Evolutionary conservation across 225 moss, liverwort and hornwort genomes (phyloP).

Genomic region (Sphagnum tenellum): DNA sequence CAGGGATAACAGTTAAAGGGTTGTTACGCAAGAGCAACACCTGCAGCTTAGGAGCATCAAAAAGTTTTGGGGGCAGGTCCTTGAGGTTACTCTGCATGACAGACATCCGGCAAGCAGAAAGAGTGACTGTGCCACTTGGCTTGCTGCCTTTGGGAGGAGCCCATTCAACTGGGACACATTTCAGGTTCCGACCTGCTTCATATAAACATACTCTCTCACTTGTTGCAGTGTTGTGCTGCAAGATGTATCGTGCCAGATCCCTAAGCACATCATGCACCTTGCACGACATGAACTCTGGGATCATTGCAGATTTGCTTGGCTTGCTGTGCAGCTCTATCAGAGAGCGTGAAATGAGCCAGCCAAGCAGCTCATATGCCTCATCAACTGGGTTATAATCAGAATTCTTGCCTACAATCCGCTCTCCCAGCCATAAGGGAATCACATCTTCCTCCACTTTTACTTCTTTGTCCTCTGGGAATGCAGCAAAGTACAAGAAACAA

Average conservation of each 20-base stretch:
- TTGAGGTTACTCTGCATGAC: slow-evolving; percentile 14
- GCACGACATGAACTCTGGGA: slow-evolving; percentile 1
- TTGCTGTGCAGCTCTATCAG: slow-evolving; percentile 17
- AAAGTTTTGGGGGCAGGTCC: slow-evolving; percentile 1
- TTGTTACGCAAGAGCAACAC: slow-evolving; percentile 1
- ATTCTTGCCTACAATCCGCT: slow-evolving; percentile 10
- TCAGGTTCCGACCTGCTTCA: slow-evolving; percentile 20
- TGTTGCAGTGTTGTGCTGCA: slow-evolving; percentile 9
- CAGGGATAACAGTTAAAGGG: neutral
- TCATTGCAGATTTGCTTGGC: accelerated
- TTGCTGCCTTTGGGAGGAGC: neutral
- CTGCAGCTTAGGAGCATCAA: neutral
- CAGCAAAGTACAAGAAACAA: slow-evolving; percentile 33
- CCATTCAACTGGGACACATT: slow-evolving; percentile 26
- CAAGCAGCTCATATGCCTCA: slow-evolving; percentile 23
- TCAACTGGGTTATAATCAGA: slow-evolving; percentile 4
- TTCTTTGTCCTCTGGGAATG: slow-evolving; percentile 23
- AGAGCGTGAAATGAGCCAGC: slow-evolving; percentile 26
- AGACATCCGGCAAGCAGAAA: slow-evolving; percentile 12
- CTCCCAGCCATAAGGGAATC: slow-evolving; percentile 26
- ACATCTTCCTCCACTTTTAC: slow-evolving; percentile 9
- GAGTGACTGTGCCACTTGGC: neutral
- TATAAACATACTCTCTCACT: slow-evolving; percentile 20
- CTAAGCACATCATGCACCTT: slow-evolving; percentile 40
- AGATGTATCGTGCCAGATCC: slow-evolving; percentile 23